Evolutionary conservation across 2,329 filamentous ascomycete species (phyloP).

Genomic region (Phyllosticta citrichinensis): DNA sequence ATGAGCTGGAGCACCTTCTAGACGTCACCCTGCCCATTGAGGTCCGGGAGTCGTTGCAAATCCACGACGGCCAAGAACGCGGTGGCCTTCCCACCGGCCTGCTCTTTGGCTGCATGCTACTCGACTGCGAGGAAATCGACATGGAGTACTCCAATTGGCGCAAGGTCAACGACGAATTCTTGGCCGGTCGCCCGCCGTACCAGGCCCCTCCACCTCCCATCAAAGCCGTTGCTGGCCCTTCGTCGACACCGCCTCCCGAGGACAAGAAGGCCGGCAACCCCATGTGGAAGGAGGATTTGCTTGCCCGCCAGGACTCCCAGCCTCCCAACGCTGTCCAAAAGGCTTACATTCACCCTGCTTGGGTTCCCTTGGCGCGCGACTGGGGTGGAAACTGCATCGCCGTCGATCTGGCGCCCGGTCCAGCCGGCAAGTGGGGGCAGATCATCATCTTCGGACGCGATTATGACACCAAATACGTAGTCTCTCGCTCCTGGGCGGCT

Average conservation of each 20-base stretch:
- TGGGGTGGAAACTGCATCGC: constrained; percentile 99
- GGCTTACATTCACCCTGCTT: constrained; percentile 83
- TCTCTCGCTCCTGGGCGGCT: constrained; percentile 82
- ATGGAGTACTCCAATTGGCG: constrained; percentile 98
- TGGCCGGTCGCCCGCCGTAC: constrained; percentile 48
- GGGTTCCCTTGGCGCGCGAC: constrained; percentile 92
- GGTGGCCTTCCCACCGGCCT: constrained; percentile 85
- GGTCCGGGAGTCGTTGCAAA: constrained; percentile 78
- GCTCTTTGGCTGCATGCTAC: constrained; percentile 86
- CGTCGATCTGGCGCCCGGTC: constrained; percentile 83
- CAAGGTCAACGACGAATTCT: constrained; percentile 80
- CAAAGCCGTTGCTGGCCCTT: constrained; percentile 58
- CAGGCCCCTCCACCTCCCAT: constrained; percentile 54
- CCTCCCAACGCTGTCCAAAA: constrained; percentile 81
- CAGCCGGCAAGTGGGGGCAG: constrained; percentile 87
- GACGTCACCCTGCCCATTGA: constrained; percentile 91
- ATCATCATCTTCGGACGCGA: constrained; percentile 94
- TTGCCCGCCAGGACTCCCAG: constrained; percentile 76
- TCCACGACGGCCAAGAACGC: constrained; percentile 96
- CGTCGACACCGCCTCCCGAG: constrained; percentile 51
- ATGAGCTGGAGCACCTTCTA: constrained; percentile 90
- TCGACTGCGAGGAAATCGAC: constrained; percentile 96
- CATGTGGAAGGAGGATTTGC: constrained; percentile 76
- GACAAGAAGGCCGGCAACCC: constrained; percentile 45
- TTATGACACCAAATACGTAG: constrained; percentile 96